phyloP scores from a whole-genome alignment of 345 rosid genomes.

The Toxicodendron radicans region DNA sequence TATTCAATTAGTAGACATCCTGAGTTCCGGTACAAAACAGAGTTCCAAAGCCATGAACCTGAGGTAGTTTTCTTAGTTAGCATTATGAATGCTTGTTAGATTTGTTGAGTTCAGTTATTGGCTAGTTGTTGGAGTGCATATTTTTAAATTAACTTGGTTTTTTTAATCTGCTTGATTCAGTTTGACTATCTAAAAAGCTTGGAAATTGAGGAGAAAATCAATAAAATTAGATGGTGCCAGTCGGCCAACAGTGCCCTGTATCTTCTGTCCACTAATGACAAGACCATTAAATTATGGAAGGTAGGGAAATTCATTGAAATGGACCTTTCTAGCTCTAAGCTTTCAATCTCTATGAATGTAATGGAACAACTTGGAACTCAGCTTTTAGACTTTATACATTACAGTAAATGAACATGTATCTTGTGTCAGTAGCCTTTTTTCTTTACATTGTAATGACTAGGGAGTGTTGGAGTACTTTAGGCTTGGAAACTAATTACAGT shows the following conservation, averaged over 20 bases:
- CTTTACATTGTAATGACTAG: background rate
- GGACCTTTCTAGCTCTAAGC: background rate
- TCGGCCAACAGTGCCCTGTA: constrained; percentile 76
- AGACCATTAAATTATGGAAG: constrained; percentile 92
- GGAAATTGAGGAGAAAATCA: constrained; percentile 98
- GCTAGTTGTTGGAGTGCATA: background rate
- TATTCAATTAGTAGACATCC: constrained; percentile 58
- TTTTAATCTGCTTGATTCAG: constrained; percentile 36
- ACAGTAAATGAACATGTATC: background rate
- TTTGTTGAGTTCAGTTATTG: background rate
- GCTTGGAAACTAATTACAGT: background rate
- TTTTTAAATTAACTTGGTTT: constrained; percentile 15
- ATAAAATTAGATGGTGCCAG: constrained; percentile 95
- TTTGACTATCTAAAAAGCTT: constrained; percentile 96
- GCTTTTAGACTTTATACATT: background rate
- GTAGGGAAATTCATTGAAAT: constrained; percentile 36
- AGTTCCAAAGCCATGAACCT: constrained; percentile 96
- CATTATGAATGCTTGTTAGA: background rate
- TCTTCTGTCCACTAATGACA: constrained; percentile 87
- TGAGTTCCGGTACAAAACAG: constrained; percentile 87
- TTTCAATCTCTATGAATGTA: background rate
- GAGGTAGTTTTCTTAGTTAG: constrained; percentile 48
- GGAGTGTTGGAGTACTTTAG: background rate
- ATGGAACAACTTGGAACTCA: background rate
- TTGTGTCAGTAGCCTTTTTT: background rate